A percentile compares a stretch with the other conserved stretches of the same genome.
phyloP scores from a whole-genome alignment of 2,329 filamentous ascomycete genomes.

The Elsinoe necatrix region DNA sequence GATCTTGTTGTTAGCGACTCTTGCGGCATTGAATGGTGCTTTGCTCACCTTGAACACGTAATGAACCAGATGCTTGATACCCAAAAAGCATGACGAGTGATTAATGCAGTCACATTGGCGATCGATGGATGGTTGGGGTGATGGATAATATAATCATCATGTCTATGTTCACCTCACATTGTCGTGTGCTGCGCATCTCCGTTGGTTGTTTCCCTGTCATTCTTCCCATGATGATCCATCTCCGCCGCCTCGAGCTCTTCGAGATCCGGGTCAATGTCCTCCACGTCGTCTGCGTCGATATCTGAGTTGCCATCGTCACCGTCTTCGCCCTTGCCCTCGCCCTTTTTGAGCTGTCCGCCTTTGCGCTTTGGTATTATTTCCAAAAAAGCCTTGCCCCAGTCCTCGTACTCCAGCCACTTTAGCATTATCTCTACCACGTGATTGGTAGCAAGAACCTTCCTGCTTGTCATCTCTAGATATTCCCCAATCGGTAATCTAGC shows the following conservation, averaged over 20 bases:
- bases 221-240: not conserved
- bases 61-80: slow-evolving; percentile 1
- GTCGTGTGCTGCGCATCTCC: not conserved
- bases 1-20: not conserved
- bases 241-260: slow-evolving; percentile 14
- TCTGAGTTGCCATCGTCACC: slow-evolving; percentile 17
- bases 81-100: slow-evolving; percentile 11
- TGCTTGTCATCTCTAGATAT: slow-evolving; percentile 81
- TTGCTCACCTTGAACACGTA: not conserved
- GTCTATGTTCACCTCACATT: not conserved
- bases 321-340: slow-evolving; percentile 18
- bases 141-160: not conserved
- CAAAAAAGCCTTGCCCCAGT: slow-evolving; percentile 88
- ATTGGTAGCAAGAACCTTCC: slow-evolving; percentile 83
- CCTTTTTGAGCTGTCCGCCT: slow-evolving; percentile 57
- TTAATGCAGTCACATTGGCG: not conserved
- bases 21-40: slow-evolving; percentile 1
- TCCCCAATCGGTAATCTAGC: slow-evolving; percentile 92
- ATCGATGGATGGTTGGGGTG: not conserved
- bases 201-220: not conserved
- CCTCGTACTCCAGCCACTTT: slow-evolving; percentile 77
- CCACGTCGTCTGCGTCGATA: slow-evolving; percentile 12
- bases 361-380: slow-evolving; percentile 86
- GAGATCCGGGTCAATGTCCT: slow-evolving; percentile 17
- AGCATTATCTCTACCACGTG: slow-evolving; percentile 97